Evolutionary conservation across 2,329 filamentous ascomycete genomes (phyloP), one percentile per base, ranked within the genome.

Genomic region (Talaromyces sp.): DNA sequence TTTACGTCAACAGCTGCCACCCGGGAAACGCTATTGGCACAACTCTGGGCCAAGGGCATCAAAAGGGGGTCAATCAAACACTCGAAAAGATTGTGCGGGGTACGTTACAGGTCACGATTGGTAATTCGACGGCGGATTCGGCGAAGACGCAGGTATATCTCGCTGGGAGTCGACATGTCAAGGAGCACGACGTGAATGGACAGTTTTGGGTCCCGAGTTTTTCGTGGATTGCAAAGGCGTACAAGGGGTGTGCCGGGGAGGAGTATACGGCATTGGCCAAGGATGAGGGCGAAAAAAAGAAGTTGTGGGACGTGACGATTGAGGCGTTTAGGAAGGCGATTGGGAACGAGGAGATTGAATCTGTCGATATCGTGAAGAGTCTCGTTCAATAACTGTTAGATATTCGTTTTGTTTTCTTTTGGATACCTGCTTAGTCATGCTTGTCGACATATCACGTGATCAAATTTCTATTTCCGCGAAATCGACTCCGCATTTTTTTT

Each of bases 131-230:
- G 19, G 37, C n/a, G 10, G 64, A 65, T 11, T 50, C 60, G 0
- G 60, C 64, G 14, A 65, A 65, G 60, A 65, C 64, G 35, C 64
- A 65, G 60, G 52, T 62, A 6, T 65, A 59, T 31, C 64, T 65
- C 22, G 59, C 64, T 31, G 60, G 52, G 6, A 65, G 33, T 35
- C 39, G 19, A 10, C 35, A 31, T 59, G 22, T 65, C 11, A 62
- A 59, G 31, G 64, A 65, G 19, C 33, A 62, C 14, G 43, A 45
- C 3, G 39, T 33, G 5, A 27, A 62, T 19, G 60, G 41, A 31
- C 33, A 62, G 45, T 62, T 62, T 35, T 65, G 64, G 64, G 22
- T 27, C 24, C 64, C 64, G 24, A 35, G 6, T 10, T 65, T 65
- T 41, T 58, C 64, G n/a, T 37, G 13, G 10, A 27, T 65, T 41